A percentile compares a stretch with the other conserved stretches of the same genome.
Conservation (phyloP, 2,329 filamentous ascomycete species). For the Polychaeton citri region DNA sequence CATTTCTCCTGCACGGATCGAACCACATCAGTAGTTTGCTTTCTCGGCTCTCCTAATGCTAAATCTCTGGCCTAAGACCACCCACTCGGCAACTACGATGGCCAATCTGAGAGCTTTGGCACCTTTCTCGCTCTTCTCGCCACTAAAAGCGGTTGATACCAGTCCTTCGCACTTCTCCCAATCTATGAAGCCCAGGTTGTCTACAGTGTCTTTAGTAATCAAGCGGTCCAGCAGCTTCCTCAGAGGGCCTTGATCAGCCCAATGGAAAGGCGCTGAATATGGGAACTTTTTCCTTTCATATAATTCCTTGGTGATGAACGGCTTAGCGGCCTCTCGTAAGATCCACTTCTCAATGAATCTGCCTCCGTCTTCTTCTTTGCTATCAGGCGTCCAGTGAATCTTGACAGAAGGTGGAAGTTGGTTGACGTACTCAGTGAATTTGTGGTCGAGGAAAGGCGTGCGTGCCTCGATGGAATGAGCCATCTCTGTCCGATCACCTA, state of each 20-base stretch:
- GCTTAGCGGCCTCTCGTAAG: slow-evolving; percentile 35
- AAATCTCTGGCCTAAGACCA: slow-evolving; percentile 32
- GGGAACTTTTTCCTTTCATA: slow-evolving; percentile 38
- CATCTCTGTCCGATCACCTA: slow-evolving; percentile 35
- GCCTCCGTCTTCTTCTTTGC: slow-evolving; percentile 4
- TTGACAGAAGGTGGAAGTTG: slow-evolving; percentile 24
- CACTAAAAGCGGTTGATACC: slow-evolving; percentile 26
- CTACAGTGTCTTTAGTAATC: slow-evolving; percentile 18
- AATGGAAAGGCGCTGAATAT: slow-evolving; percentile 34
- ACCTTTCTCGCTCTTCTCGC: slow-evolving; percentile 6
- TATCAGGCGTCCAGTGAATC: slow-evolving; percentile 18
- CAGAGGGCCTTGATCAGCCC: slow-evolving; percentile 30
- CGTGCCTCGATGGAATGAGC: slow-evolving; percentile 28
- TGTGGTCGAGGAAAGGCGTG: slow-evolving; percentile 29
- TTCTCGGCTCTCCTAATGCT: slow-evolving; percentile 23
- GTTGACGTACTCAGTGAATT: slow-evolving; percentile 27
- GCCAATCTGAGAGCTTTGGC: slow-evolving; percentile 24
- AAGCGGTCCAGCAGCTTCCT: slow-evolving; percentile 21
- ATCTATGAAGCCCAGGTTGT: slow-evolving; percentile 19
- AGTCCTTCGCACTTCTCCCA: slow-evolving; percentile 23
- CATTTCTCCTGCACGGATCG: no score
- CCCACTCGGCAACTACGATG: slow-evolving; percentile 29
- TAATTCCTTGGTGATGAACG: slow-evolving; percentile 39
- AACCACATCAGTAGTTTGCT: not conserved
- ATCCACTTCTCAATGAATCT: slow-evolving; percentile 37